Evolutionary conservation across 805 yeast species (phyloP), one percentile per base, ranked within the genome.

Genomic region (Starmerella vaccinii): DNA sequence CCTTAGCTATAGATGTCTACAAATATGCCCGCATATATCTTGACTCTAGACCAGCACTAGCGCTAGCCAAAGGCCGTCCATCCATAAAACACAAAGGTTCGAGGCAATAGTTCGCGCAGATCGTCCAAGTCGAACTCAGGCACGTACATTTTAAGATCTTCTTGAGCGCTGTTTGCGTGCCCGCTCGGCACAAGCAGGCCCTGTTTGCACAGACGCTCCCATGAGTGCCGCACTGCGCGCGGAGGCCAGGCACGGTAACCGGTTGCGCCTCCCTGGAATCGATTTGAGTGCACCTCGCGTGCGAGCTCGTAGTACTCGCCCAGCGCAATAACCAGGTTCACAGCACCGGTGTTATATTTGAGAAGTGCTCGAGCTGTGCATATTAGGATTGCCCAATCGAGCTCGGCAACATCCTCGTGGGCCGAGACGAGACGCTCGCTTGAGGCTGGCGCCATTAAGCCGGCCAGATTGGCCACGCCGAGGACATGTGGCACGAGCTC

Each of bases 311-410:
- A 61, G 64, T 86, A 90, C 63, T 90, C 97, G 29, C 79, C 80
- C 63, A 80, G 82, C 0, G 81, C 83, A 51, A 87, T 67, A 57
- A 84, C 84, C 65, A 88, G 81, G 63, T 86, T 89, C 18, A 85
- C 74, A n/a, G 72, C 71, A 13, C 71, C 78, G 22, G 77, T 65
- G 19, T 76, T 80, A 26, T 72, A 72, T 58, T 80, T 83, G 46
- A 76, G 71, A 22, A 78, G 71, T 47, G 81, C 80, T 41, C 97
- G 71, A 0, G 94, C 85, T 0, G 89, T 82, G 39, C 87, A 78
- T 5, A 89, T 78, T 13, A 86, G 66, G 37, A 90, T 61, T 16
- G 83, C 75, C 43, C 82, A 63, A 60, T 90, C 97, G 27, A 85
- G 62, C 52, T 82, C 82, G 3, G 95, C 81, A 33, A 88, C 65